These are phyloP conservation scores for Rhexocercosporidium sp. DNA, from an alignment of 2,329 filamentous ascomycete genomes.

Conservation along the genomic window DNA sequence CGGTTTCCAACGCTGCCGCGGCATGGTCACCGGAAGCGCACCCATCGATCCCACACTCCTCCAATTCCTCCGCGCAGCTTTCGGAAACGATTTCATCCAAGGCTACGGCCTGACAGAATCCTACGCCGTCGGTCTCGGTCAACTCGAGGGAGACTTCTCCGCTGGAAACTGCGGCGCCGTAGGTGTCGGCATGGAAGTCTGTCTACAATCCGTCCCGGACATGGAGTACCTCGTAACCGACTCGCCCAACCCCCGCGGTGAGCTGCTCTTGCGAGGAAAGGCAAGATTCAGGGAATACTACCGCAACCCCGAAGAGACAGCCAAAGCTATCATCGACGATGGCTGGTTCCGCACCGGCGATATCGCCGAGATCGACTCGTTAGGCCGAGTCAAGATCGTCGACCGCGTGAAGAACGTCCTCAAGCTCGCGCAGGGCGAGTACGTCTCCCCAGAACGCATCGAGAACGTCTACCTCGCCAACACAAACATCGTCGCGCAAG, in stretches of 20 bases:
- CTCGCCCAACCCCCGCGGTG: slow-evolving; percentile 87
- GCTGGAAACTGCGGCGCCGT: slow-evolving; percentile 83
- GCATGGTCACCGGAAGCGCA: slow-evolving; percentile 87
- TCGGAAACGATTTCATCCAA: slow-evolving; percentile 79
- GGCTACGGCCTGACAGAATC: slow-evolving; percentile 96
- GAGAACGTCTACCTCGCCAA: slow-evolving; percentile 93
- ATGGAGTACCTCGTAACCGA: slow-evolving; percentile 92
- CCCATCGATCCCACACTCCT: slow-evolving; percentile 89
- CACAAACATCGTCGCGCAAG: slow-evolving; percentile 76
- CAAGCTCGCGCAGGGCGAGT: slow-evolving; percentile 96
- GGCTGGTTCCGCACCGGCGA: slow-evolving; percentile 99
- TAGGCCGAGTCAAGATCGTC: slow-evolving; percentile 89
- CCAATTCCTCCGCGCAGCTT: slow-evolving; percentile 83
- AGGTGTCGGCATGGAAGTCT: slow-evolving; percentile 71
- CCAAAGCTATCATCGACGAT: slow-evolving; percentile 79
- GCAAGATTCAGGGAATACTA: slow-evolving; percentile 85
- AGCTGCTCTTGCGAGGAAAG: slow-evolving; percentile 83
- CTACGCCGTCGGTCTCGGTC: slow-evolving; percentile 77
- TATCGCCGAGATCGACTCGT: slow-evolving; percentile 81
- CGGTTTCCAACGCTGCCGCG: slow-evolving; percentile 74
- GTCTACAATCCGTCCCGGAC: slow-evolving; percentile 85
- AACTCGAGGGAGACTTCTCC: slow-evolving; percentile 72
- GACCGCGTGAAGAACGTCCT: slow-evolving; percentile 99
- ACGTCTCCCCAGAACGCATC: slow-evolving; percentile 95
- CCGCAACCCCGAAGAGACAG: slow-evolving; percentile 87